Conservation (phyloP, 441 rosid species). For the Pelargonium cotyledonis region DNA sequence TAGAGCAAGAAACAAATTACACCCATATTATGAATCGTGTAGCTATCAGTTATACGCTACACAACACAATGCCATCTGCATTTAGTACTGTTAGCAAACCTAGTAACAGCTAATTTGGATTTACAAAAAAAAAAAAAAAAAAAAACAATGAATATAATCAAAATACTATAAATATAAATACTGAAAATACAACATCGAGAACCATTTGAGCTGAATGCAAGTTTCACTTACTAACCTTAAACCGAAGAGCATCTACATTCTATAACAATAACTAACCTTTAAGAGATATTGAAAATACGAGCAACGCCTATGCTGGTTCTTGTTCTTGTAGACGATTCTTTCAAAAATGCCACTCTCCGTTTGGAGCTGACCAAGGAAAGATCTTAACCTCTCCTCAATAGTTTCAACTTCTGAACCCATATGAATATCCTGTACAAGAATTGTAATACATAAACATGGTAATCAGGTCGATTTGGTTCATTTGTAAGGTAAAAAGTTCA, state of each 20-base stretch:
- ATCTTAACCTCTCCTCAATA: constrained; percentile 52
- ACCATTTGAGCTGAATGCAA: not conserved
- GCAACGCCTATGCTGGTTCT: constrained; percentile 87
- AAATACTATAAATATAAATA: no score
- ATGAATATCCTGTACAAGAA: constrained; percentile 11
- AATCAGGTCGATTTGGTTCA: not conserved
- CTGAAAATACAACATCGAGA: no score
- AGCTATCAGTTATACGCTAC: not conserved
- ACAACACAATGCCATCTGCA: not conserved
- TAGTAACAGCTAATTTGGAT: no score
- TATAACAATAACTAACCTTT: constrained; percentile 43
- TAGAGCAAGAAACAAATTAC: no score
- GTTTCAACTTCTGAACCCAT: constrained; percentile 37
- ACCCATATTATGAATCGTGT: not conserved
- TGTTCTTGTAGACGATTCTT: constrained; percentile 80
- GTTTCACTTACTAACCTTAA: not conserved
- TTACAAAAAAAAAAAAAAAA: no score
- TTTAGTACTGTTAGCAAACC: no score
- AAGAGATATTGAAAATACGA: constrained; percentile 74
- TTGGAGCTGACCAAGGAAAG: constrained; percentile 44
- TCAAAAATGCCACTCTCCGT: constrained; percentile 57
- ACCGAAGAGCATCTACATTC: not conserved
- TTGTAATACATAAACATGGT: not conserved
- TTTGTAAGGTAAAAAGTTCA: not conserved
- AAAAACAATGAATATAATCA: no score